Conservation (phyloP, 257 asterid genomes). For the Fraxinus excelsior region DNA sequence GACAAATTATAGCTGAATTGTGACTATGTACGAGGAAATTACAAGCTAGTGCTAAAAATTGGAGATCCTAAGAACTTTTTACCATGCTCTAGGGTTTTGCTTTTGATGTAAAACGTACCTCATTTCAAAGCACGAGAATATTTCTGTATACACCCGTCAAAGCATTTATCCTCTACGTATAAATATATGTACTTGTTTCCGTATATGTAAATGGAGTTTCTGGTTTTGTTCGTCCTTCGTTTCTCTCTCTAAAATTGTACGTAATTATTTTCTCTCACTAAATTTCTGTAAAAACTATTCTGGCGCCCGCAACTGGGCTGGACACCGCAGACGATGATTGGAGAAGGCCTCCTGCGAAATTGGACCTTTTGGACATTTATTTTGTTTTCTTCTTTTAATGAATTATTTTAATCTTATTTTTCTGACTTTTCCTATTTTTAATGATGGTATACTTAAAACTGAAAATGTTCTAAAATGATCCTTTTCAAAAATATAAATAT, state of each 20-base stretch:
- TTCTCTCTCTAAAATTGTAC: slow-evolving; percentile 39
- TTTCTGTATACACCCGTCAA: slow-evolving; percentile 21
- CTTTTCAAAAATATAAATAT: too few species aligned
- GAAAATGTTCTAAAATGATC: too few species aligned
- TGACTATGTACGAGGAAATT: slow-evolving; percentile 29
- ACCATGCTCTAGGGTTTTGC: slow-evolving; percentile 46
- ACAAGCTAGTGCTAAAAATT: slow-evolving; percentile 28
- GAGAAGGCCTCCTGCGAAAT: slow-evolving; percentile 3
- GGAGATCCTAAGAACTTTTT: slow-evolving; percentile 14
- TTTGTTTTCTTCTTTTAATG: background rate
- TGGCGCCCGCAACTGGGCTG: slow-evolving; percentile 38
- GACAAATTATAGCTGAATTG: slow-evolving; percentile 43
- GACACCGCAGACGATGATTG: background rate
- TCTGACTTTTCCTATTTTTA: too few species aligned
- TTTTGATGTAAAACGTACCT: slow-evolving; percentile 44
- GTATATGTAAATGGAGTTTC: slow-evolving; percentile 33
- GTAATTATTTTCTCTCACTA: slow-evolving; percentile 30
- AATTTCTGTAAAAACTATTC: slow-evolving; percentile 34
- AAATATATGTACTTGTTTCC: slow-evolving; percentile 28
- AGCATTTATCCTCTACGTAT: slow-evolving; percentile 27
- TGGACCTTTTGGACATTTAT: background rate
- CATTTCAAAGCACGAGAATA: slow-evolving; percentile 38
- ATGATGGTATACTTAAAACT: too few species aligned
- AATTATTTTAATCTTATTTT: background rate
- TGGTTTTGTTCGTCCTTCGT: slow-evolving; percentile 36